Percentiles rank a stretch among this genome's conserved stretches.
phyloP scores from a whole-genome alignment of 495 filamentous ascomycete genomes.

The Penicillium samsonianum region DNA sequence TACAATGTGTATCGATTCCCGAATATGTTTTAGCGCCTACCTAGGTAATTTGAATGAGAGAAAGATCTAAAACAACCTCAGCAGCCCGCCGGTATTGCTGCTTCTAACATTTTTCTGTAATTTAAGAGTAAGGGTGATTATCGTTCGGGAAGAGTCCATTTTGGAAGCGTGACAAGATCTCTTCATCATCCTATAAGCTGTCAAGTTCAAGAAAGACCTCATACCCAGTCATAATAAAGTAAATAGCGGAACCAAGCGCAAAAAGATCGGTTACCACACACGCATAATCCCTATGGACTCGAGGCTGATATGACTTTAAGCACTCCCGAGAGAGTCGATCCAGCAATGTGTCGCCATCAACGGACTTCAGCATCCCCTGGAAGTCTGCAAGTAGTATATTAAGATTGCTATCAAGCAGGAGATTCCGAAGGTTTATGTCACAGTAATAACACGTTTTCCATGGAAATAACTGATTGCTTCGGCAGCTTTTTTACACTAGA shows the following conservation, averaged over 20 bases:
- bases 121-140: conserved; percentile 12
- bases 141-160: conserved; percentile 14
- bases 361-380: conserved; percentile 21
- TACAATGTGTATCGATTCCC: too few species aligned
- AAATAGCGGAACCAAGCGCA: conserved; percentile 25
- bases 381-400: conserved; percentile 21
- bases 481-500: conserved; percentile 26
- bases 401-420: conserved; percentile 27
- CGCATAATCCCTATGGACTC: conserved; percentile 17
- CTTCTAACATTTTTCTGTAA: conserved; percentile 18
- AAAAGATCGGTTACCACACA: conserved; percentile 25
- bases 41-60: neutral
- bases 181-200: conserved; percentile 19
- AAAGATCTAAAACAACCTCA: conserved; percentile 12
- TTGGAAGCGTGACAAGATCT: conserved; percentile 17
- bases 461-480: conserved; percentile 24
- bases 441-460: conserved; percentile 24
- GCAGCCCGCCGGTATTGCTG: conserved; percentile 8
- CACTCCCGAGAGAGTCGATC: conserved; percentile 23
- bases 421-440: conserved; percentile 25
- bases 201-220: conserved; percentile 25
- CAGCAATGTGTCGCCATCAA: conserved; percentile 15
- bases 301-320: conserved; percentile 26
- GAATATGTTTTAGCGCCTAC: too few species aligned
- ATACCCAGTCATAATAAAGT: conserved; percentile 22